Evolutionary conservation across 371 early-diverging fungal genomes (phyloP).

Genomic region (Mucor sp.): DNA sequence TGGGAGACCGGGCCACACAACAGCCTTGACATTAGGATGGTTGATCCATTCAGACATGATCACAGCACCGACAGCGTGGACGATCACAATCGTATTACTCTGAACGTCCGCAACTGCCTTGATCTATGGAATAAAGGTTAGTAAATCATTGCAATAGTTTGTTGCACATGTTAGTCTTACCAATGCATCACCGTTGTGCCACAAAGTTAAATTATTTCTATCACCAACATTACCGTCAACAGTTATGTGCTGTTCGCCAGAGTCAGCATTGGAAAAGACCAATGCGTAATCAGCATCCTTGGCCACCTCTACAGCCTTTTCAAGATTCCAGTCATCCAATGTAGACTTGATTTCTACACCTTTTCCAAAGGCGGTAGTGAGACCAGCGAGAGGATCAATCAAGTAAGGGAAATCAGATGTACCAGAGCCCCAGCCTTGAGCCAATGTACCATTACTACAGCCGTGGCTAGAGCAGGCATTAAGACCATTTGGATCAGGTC

Average conservation of each 20-base stretch:
- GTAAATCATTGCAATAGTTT: too few relatives aligned
- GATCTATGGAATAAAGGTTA: slow-evolving; percentile 28
- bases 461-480: slow-evolving; percentile 26
- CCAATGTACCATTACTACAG: slow-evolving; percentile 51
- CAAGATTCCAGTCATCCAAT: slow-evolving; percentile 43
- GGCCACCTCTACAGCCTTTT: slow-evolving; percentile 37
- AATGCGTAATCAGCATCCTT: slow-evolving; percentile 51
- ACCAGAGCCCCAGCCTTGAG: slow-evolving; percentile 69
- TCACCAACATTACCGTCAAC: slow-evolving; percentile 58
- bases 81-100: slow-evolving; percentile 60
- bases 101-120: slow-evolving; percentile 55
- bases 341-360: slow-evolving; percentile 29
- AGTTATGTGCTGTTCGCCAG: slow-evolving; percentile 56
- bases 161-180: too few relatives aligned
- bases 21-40: slow-evolving; percentile 59
- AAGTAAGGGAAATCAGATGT: slow-evolving; percentile 60
- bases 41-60: slow-evolving; percentile 56
- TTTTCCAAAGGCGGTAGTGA: slow-evolving; percentile 36
- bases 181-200: slow-evolving; percentile 62
- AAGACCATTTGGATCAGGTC: neutral
- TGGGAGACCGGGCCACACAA: slow-evolving; percentile 55
- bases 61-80: slow-evolving; percentile 60
- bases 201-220: slow-evolving; percentile 57
- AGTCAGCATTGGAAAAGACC: slow-evolving; percentile 59
- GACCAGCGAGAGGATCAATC: slow-evolving; percentile 45